Base-by-base conservation (phyloP, 768 basidiomycete species). In the Pleurotus pulmonarius region DNA sequence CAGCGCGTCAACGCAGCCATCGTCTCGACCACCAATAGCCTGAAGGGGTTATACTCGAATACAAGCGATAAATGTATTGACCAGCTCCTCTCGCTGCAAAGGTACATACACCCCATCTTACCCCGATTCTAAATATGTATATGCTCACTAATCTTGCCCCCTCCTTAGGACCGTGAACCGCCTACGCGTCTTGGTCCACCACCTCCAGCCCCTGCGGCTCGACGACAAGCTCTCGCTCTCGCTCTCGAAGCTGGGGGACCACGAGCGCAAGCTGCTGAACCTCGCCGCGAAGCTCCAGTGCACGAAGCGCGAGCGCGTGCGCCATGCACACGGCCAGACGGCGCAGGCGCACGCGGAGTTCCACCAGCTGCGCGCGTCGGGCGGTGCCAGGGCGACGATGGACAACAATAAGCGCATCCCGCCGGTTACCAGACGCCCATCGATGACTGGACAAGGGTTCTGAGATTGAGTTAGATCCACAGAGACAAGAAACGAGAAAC, bases 201-300 rank as follows among this genome's bases (percentile, higher is more conserved):
- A 56, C 56, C 11, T 59, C 53, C 18, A 57, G 22, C 18, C 22
- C 55, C 18, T 49, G 61, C 7, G 46, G 56, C 15, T 64, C 46
- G 16, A 41, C 46, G 7, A 65, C 26, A 71, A 70, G 53, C 60
- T 65, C 12, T 61, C 57, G 16, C 61, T 60, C 45, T 63, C 70
- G 26, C 60, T 73, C 37, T 58, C 63, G 41, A 77, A 75, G 66
- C 61, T 74, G 53, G 63, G 66, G 53, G 67, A 75, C 61, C 74
- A 74, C 64, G 74, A 75, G 61, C 58, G 59, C 49, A 77, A 77
- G 59, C 58, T 75, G 53, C 60, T 62, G 39, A 69, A 75, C 62
- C 66, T 77, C 29, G 65, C 70, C 44, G 65, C 67, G 54, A 74
- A 74, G 58, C 71, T 72, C 61, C 65, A 63, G 74, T 72, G 56